Evolutionary conservation across 306 rosid species (phyloP).

Genomic region (Prunus salicina): DNA sequence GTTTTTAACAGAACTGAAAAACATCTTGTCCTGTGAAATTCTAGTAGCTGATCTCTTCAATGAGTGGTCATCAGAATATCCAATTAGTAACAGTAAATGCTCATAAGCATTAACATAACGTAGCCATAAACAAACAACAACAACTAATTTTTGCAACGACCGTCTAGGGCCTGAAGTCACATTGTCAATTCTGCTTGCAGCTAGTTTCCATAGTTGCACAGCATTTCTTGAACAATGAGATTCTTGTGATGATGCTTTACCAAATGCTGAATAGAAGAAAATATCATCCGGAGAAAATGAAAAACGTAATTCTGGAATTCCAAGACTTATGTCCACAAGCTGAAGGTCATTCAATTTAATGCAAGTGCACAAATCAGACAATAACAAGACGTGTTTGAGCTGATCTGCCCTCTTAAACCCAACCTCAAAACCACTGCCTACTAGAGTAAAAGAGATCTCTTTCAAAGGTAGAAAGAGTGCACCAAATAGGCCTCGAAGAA

Average conservation of each 20-base stretch:
- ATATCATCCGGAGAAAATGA: constrained; percentile 61
- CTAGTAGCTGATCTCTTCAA: constrained; percentile 48
- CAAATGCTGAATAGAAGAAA: constrained; percentile 43
- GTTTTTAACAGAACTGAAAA: constrained; percentile 42
- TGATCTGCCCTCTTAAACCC: constrained; percentile 36
- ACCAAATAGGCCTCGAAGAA: constrained; percentile 46
- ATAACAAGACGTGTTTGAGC: constrained; percentile 33
- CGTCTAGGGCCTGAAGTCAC: constrained; percentile 40
- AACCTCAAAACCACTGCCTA: constrained; percentile 53
- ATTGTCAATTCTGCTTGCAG: constrained; percentile 58
- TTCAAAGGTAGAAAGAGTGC: constrained; percentile 49
- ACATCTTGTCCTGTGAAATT: constrained; percentile 42
- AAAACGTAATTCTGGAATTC: constrained; percentile 54
- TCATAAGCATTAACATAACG: constrained; percentile 72
- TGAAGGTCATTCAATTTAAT: constrained; percentile 52
- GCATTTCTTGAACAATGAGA: constrained; percentile 57
- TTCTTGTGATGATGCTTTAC: constrained; percentile 39
- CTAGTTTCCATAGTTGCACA: constrained; percentile 76
- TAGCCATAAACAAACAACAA: constrained; percentile 60
- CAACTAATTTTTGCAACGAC: constrained; percentile 52
- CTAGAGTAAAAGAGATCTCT: constrained; percentile 39
- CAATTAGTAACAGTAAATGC: constrained; percentile 50
- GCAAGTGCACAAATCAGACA: constrained; percentile 39
- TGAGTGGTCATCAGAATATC: constrained; percentile 48
- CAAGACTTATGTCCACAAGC: constrained; percentile 48